These are phyloP conservation scores for Auricularia cornea DNA, from an alignment of 768 basidiomycete species.

Conservation along the genomic window DNA sequence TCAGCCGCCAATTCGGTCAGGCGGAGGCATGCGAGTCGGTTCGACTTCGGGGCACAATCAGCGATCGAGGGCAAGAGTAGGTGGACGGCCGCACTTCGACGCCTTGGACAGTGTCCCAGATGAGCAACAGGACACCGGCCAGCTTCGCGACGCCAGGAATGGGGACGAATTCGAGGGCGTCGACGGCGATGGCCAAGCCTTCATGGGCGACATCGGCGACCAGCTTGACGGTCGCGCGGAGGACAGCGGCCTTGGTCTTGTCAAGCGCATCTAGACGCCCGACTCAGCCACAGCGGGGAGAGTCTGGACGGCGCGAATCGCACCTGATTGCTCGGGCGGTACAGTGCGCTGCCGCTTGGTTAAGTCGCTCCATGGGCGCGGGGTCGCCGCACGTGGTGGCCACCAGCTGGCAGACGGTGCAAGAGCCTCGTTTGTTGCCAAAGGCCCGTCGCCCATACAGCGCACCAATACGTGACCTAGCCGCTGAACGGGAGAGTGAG, in stretches of 20 bases:
- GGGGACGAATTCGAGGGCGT: conserved; percentile 39
- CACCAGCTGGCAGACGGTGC: background rate
- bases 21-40: conserved; percentile 58
- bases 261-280: background rate
- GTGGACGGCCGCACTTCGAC: conserved; percentile 44
- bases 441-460: too few species aligned
- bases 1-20: conserved; percentile 67
- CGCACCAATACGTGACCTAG: too few species aligned
- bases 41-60: conserved; percentile 37
- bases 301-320: background rate
- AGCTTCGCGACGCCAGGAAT: conserved; percentile 46
- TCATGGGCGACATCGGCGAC: background rate
- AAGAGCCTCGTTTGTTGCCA: background rate
- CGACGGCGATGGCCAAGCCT: background rate
- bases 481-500: too few species aligned
- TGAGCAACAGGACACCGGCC: conserved; percentile 42
- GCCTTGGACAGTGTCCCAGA: conserved; percentile 56
- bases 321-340: background rate
- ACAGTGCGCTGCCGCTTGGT: background rate
- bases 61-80: background rate
- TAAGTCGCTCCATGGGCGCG: background rate
- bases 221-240: background rate
- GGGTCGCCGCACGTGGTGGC: background rate
- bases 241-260: background rate
- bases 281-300: background rate